Percentiles rank a stretch among this genome's conserved stretches.
Evolutionary conservation across 139 green algal species (phyloP).

Genomic region (Picochlorum sp.): DNA sequence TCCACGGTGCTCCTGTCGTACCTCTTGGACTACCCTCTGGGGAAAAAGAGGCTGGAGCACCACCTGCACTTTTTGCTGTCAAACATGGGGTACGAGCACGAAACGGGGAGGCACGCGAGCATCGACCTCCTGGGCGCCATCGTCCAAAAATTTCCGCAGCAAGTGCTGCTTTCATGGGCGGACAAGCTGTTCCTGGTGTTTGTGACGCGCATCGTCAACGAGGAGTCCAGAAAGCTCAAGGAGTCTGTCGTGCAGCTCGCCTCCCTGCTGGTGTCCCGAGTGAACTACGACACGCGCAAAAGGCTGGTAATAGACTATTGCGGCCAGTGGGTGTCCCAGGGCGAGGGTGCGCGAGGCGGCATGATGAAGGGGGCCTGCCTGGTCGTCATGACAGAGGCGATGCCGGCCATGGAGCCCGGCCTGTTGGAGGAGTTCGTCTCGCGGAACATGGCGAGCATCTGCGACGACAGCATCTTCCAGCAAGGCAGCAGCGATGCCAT

Average conservation of each 20-base stretch:
- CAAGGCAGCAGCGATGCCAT: neutral
- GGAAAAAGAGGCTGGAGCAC: slow-evolving; percentile 47
- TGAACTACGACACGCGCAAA: too few relatives aligned
- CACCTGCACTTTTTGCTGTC: slow-evolving; percentile 68
- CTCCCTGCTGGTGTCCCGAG: neutral
- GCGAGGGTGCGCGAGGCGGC: too few relatives aligned
- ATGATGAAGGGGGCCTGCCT: too few relatives aligned
- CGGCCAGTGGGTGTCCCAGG: too few relatives aligned
- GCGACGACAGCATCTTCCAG: neutral
- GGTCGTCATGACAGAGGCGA: too few relatives aligned
- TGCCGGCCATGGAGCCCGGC: too few relatives aligned
- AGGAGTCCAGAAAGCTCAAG: slow-evolving; percentile 47
- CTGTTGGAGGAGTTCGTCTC: too few relatives aligned
- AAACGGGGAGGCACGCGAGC: slow-evolving; percentile 50
- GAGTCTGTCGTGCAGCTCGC: slow-evolving; percentile 25
- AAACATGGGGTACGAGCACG: slow-evolving; percentile 77
- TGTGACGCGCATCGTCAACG: slow-evolving; percentile 68
- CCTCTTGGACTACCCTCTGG: slow-evolving; percentile 89
- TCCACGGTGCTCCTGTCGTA: slow-evolving; percentile 73
- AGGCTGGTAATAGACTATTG: too few relatives aligned
- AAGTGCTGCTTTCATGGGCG: slow-evolving; percentile 47
- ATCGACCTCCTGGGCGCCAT: slow-evolving; percentile 69
- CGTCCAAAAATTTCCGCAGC: slow-evolving; percentile 71
- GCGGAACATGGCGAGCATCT: too few relatives aligned
- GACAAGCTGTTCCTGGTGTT: slow-evolving; percentile 70